Evolutionary conservation across 768 basidiomycete genomes (phyloP).

Genomic region (Boletus subcaerulescens): DNA sequence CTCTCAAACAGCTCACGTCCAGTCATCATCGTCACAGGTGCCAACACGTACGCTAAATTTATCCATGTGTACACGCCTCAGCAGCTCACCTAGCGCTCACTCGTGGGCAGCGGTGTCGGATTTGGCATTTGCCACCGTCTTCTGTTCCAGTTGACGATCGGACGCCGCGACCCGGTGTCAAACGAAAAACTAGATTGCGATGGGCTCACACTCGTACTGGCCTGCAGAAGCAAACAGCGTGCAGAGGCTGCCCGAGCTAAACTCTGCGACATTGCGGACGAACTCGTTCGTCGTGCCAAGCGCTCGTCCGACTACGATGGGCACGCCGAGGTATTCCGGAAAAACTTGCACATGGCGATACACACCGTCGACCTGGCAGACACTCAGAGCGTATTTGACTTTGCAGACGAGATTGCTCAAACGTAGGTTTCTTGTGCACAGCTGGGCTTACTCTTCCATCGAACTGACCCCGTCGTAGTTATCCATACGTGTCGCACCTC

Average conservation of each 20-base stretch:
- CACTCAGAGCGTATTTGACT: slow-evolving; percentile 58
- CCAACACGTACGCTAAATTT: slow-evolving; percentile 51
- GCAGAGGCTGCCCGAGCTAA: slow-evolving; percentile 60
- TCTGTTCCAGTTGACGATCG: slow-evolving; percentile 59
- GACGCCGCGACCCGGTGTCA: slow-evolving; percentile 33
- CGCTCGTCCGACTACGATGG: slow-evolving; percentile 41
- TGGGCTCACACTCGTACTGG: slow-evolving; percentile 74
- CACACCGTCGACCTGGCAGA: slow-evolving; percentile 63
- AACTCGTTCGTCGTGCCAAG: slow-evolving; percentile 42
- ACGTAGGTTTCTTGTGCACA: slow-evolving; percentile 42
- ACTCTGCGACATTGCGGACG: slow-evolving; percentile 53
- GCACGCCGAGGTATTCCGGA: slow-evolving; percentile 55
- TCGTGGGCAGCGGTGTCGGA: slow-evolving; percentile 67
- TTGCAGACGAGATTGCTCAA: slow-evolving; percentile 50
- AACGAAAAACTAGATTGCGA: slow-evolving; percentile 35
- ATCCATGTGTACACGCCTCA: background rate
- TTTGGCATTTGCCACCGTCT: slow-evolving; percentile 82
- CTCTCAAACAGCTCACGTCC: slow-evolving; percentile 32
- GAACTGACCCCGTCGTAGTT: slow-evolving; percentile 39
- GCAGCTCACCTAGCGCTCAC: slow-evolving; percentile 24
- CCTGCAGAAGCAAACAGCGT: slow-evolving; percentile 65
- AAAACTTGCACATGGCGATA: slow-evolving; percentile 58
- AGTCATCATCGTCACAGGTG: slow-evolving; percentile 66
- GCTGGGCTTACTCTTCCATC: background rate
- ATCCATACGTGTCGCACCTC: slow-evolving; percentile 77